Conservation (phyloP, 2,329 filamentous ascomycete genomes). For the Dendryphion nanum region DNA sequence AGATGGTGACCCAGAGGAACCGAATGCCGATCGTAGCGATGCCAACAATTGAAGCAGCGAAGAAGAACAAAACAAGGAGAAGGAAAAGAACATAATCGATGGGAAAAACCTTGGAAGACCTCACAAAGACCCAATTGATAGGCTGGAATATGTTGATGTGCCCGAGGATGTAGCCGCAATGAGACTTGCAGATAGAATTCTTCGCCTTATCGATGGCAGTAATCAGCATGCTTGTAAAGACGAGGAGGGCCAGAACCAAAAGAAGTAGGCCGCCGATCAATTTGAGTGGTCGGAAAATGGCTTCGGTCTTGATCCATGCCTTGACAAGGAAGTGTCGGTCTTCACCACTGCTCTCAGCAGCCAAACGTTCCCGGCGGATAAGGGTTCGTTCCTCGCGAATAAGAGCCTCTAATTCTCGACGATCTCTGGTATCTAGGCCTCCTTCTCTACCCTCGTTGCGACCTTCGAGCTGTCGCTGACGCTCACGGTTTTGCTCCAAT, state of each 20-base stretch:
- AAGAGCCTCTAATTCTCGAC: slow-evolving; percentile 82
- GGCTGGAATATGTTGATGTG: slow-evolving; percentile 92
- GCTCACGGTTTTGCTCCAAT: slow-evolving; percentile 83
- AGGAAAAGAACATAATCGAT: slow-evolving; percentile 90
- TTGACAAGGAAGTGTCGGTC: slow-evolving; percentile 72
- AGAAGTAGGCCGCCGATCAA: slow-evolving; percentile 79
- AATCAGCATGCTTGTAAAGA: slow-evolving; percentile 91
- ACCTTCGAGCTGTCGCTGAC: slow-evolving; percentile 86
- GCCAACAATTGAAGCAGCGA: slow-evolving; percentile 82
- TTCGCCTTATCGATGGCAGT: slow-evolving; percentile 95
- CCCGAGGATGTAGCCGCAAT: slow-evolving; percentile 88
- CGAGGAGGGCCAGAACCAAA: slow-evolving; percentile 68
- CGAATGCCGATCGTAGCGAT: slow-evolving; percentile 86
- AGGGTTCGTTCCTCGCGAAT: slow-evolving; percentile 89
- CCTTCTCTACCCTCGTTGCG: slow-evolving; percentile 74
- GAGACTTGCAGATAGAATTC: slow-evolving; percentile 87
- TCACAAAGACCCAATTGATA: slow-evolving; percentile 83
- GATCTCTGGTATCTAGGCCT: slow-evolving; percentile 78
- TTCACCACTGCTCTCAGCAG: slow-evolving; percentile 76
- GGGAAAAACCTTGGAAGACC: slow-evolving; percentile 80
- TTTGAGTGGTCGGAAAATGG: slow-evolving; percentile 83
- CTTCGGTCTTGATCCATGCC: slow-evolving; percentile 76
- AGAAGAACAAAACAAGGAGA: slow-evolving; percentile 80
- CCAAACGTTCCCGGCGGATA: slow-evolving; percentile 82
- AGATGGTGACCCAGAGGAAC: slow-evolving; percentile 92